Percentiles rank a stretch among this genome's conserved stretches.
Conservation (phyloP, 169 alveolate genomes). For the Eimeria zaria region DNA sequence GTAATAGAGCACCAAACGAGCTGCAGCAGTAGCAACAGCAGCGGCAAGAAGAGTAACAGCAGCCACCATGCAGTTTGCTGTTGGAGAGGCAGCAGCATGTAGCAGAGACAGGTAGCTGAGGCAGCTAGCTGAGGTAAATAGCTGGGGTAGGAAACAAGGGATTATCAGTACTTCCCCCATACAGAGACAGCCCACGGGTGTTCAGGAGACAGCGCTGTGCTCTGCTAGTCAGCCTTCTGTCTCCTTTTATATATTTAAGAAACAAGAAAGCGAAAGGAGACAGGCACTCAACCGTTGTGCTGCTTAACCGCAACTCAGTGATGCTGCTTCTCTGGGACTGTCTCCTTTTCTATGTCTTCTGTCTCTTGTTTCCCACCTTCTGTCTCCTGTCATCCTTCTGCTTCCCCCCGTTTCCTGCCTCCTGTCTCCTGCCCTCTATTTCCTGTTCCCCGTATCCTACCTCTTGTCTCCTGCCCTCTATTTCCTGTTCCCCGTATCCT, state of each 20-base stretch:
- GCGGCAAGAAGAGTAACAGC: background rate
- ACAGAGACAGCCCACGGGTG: background rate
- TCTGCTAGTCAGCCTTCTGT: too few relatives aligned
- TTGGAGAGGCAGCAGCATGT: background rate
- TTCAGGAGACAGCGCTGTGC: too few relatives aligned
- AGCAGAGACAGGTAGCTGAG: background rate
- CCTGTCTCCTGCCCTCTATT: background rate
- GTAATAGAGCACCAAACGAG: background rate
- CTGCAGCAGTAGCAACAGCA: background rate
- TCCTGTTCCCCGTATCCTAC: background rate
- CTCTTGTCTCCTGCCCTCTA: background rate
- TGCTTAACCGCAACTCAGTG: background rate
- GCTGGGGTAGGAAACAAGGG: too few relatives aligned
- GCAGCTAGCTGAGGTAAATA: background rate
- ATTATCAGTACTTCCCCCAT: too few relatives aligned
- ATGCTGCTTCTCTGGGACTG: too few relatives aligned
- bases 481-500: background rate
- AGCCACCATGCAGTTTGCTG: background rate
- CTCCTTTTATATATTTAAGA: too few relatives aligned
- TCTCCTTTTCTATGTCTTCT: too few relatives aligned
- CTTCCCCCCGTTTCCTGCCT: too few relatives aligned
- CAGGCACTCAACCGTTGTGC: background rate
- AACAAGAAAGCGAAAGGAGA: background rate
- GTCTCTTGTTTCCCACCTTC: too few relatives aligned
- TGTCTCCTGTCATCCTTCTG: too few relatives aligned